Percentiles rank a stretch among this genome's conserved stretches.
Evolutionary conservation across 805 yeast species (phyloP).

Genomic region (Cyberlindnera misumaiensis): DNA sequence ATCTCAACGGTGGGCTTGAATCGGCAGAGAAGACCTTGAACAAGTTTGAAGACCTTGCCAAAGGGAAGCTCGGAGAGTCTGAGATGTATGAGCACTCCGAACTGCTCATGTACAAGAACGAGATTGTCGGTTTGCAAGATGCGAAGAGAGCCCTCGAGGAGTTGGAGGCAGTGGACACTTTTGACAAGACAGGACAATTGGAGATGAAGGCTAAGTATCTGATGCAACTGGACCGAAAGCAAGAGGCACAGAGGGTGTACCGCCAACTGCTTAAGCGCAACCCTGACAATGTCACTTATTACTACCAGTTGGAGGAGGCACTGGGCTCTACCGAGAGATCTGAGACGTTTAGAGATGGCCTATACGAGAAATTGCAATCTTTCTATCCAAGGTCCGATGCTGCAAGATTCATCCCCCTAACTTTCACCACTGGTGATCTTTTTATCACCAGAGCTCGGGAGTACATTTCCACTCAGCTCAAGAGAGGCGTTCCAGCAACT

Average conservation of each 20-base stretch:
- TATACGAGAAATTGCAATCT: conserved; percentile 58
- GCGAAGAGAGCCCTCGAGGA: conserved; percentile 45
- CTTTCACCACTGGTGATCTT: conserved; percentile 52
- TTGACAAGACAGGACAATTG: conserved; percentile 53
- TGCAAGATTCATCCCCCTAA: conserved; percentile 70
- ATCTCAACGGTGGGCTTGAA: conserved; percentile 58
- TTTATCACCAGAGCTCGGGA: conserved; percentile 40
- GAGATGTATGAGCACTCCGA: conserved; percentile 80
- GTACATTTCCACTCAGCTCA: conserved; percentile 57
- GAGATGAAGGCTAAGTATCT: conserved; percentile 66
- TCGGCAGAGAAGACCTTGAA: conserved; percentile 67
- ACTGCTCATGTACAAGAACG: conserved; percentile 65
- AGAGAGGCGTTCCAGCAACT: conserved; percentile 83
- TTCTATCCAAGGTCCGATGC: conserved; percentile 85
- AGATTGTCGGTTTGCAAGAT: conserved; percentile 52
- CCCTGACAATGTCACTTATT: conserved; percentile 71
- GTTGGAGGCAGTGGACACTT: conserved; percentile 43
- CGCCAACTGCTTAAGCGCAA: conserved; percentile 73
- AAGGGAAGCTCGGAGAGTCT: conserved; percentile 56
- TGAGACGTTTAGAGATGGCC: conserved; percentile 41
- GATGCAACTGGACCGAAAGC: conserved; percentile 44
- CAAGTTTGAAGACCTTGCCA: conserved; percentile 69
- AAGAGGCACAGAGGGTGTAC: conserved; percentile 64
- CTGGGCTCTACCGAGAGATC: conserved; percentile 45
- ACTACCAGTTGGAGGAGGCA: conserved; percentile 56